Evolutionary conservation across 75 land plant species (phyloP).

Genomic region (Chamaecyparis obtusa): DNA sequence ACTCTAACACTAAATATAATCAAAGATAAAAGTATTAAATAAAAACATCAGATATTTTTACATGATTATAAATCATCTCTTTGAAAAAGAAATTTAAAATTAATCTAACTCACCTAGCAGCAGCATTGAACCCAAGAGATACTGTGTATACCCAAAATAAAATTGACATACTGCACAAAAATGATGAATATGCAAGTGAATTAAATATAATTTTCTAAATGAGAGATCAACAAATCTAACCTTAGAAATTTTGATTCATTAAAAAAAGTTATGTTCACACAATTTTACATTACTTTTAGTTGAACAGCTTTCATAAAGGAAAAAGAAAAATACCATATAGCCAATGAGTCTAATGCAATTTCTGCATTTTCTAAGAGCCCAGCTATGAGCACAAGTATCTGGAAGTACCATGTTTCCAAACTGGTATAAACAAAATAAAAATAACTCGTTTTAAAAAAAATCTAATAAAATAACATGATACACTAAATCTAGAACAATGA

Average conservation of each 20-base stretch:
- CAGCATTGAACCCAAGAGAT: constrained; percentile 73
- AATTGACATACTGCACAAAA: constrained; percentile 46
- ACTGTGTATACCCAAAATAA: constrained; percentile 59
- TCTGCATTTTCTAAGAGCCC: constrained; percentile 52
- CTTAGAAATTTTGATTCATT: not conserved
- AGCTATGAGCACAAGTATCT: constrained; percentile 48
- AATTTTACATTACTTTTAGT: not conserved
- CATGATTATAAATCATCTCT: not conserved
- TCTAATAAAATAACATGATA: not conserved
- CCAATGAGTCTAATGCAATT: constrained; percentile 45
- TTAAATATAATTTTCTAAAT: too few relatives aligned
- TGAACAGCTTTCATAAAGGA: not conserved
- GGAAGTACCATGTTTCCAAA: constrained; percentile 65
- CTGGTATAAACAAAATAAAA: constrained; percentile 19
- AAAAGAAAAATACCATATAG: constrained; percentile 40
- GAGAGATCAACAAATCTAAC: not conserved
- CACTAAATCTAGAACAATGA: too few relatives aligned
- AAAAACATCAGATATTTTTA: too few relatives aligned
- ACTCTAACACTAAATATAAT: constrained; percentile 43
- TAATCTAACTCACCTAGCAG: constrained; percentile 49
- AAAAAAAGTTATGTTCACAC: too few relatives aligned
- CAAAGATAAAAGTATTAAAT: not conserved
- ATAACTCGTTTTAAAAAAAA: not conserved
- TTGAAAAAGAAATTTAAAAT: not conserved
- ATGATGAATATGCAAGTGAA: too few relatives aligned